These are phyloP conservation scores for Ophiosphaerella korrae DNA, from an alignment of 2,329 filamentous ascomycete species.

Conservation along the genomic window DNA sequence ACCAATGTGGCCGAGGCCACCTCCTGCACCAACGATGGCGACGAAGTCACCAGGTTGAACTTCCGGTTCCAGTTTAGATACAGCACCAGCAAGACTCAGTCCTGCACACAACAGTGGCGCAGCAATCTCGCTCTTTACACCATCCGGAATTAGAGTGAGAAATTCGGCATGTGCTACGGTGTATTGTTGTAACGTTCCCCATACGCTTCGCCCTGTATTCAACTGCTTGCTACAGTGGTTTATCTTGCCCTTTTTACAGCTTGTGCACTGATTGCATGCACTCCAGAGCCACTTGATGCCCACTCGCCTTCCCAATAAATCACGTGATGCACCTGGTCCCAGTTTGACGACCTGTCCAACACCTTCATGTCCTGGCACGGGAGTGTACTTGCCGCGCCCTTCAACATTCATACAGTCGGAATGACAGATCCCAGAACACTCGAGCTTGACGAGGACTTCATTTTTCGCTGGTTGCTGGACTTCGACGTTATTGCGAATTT, in stretches of 20 bases:
- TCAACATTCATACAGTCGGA: conserved; percentile 55
- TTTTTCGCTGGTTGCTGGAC: conserved; percentile 47
- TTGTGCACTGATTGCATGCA: conserved; percentile 47
- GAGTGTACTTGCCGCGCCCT: conserved; percentile 51
- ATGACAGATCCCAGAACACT: conserved; percentile 56
- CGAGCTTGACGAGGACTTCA: conserved; percentile 54
- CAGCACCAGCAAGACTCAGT: conserved; percentile 72
- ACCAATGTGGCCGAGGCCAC: conserved; percentile 78
- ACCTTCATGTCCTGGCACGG: conserved; percentile 56
- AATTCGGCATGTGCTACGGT: conserved; percentile 40
- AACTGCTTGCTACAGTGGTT: conserved; percentile 52
- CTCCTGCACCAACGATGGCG: conserved; percentile 83
- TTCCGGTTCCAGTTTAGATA: conserved; percentile 82
- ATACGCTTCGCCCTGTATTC: conserved; percentile 50
- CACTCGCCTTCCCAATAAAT: conserved; percentile 44
- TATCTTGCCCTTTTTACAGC: conserved; percentile 43
- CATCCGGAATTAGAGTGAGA: conserved; percentile 41
- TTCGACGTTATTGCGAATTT: conserved; percentile 42
- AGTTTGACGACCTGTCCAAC: conserved; percentile 50
- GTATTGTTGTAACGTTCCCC: conserved; percentile 46
- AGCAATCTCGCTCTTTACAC: conserved; percentile 44
- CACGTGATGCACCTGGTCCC: conserved; percentile 30
- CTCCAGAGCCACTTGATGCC: conserved; percentile 55
- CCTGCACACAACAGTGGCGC: conserved; percentile 45
- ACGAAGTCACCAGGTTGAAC: conserved; percentile 74